Evolutionary conservation across 495 filamentous ascomycete species (phyloP), one percentile per base, ranked within the genome.

Genomic region (Penicillium argentinense): DNA sequence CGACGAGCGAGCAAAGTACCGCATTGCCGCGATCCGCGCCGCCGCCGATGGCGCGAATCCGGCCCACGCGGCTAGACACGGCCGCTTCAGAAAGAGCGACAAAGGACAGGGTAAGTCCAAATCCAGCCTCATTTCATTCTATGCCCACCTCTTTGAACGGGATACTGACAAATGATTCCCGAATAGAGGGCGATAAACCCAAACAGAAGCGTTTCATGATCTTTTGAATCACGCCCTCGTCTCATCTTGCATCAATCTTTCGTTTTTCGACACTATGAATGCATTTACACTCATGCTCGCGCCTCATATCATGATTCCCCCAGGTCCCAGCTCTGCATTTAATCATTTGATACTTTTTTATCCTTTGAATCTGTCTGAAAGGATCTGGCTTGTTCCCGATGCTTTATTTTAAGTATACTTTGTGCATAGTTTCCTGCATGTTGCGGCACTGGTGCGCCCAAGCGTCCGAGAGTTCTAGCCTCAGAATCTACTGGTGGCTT

Each of bases 1-100:
- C 32, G 92, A 97, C 53, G 86, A 89, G 56, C 81, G 90, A 14
- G 93, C 93, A 13, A 90, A 86, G 60, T 84, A 89, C 47, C 80
- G 93, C 3, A 76, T 99, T 19, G 85, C 87, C 25, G 85, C 88
- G 7, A 97, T 99, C 49, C 80, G 83, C 16, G 87, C 87, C 1
- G 93, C 95, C 11, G 87, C 88, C 11, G 85, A 86, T 28, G 93
- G 92, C 5, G 80, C 79, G 8, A 75, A 69, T 19, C 75, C 80
- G 4, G 73, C 45, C 19, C 27, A 57, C 40, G 58, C 51, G 24
- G 54, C 59, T 27, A 51, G 54, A 0, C 18, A 28, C 25, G 53
- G 45, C 19, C 45, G 48, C 3, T 22, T 49, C 4, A 47, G 39
- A 17, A 54, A 41, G 18, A 48, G 51, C 11, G 59, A 59, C 28